These are phyloP conservation scores for Colletotrichum chrysophilum DNA, from an alignment of 2,329 filamentous ascomycete genomes.

Conservation along the genomic window DNA sequence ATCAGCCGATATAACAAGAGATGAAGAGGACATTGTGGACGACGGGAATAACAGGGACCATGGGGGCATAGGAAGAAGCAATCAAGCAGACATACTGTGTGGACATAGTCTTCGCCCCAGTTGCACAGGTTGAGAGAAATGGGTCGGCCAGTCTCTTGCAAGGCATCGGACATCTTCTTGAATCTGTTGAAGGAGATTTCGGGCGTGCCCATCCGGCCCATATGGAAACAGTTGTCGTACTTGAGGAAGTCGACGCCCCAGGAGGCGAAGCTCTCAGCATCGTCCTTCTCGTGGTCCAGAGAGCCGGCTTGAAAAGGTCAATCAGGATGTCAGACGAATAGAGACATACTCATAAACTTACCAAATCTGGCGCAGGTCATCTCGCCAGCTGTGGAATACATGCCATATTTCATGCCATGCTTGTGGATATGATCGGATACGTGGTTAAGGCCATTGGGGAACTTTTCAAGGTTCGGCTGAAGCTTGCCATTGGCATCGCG, in stretches of 20 bases:
- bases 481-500: conserved; percentile 29
- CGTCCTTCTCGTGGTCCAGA: conserved; percentile 55
- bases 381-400: conserved; percentile 47
- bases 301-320: conserved; percentile 38
- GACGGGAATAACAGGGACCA: not conserved
- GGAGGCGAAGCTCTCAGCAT: conserved; percentile 56
- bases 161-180: conserved; percentile 36
- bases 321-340: not conserved
- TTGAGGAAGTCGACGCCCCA: conserved; percentile 61
- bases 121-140: conserved; percentile 38
- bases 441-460: conserved; percentile 39
- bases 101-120: conserved; percentile 36
- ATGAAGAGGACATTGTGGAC: not conserved
- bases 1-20: not conserved
- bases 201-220: conserved; percentile 29
- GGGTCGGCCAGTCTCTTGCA: conserved; percentile 33
- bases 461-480: conserved; percentile 36
- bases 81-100: conserved; percentile 1
- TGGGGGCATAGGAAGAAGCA: not conserved
- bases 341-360: not conserved
- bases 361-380: conserved; percentile 53
- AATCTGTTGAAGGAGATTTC: conserved; percentile 32
- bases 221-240: conserved; percentile 53
- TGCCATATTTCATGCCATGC: conserved; percentile 41
- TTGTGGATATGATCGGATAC: conserved; percentile 39